Conservation (phyloP, 176 grass and related monocot species). For the Leersia perrieri region DNA sequence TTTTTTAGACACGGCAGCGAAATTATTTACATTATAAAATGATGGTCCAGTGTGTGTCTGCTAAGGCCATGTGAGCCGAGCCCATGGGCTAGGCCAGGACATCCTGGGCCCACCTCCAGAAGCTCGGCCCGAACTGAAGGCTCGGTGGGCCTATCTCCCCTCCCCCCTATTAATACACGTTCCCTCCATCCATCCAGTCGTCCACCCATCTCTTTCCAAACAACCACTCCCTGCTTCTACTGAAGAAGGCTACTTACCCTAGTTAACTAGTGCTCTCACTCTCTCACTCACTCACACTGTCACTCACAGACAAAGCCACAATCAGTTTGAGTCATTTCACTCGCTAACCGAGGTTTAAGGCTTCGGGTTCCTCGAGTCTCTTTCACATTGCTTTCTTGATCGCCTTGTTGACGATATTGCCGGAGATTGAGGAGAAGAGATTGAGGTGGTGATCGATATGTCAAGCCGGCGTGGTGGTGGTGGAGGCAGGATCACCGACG, state of each 20-base stretch:
- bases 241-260: neutral
- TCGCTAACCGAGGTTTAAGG: neutral
- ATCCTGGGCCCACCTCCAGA: neutral
- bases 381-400: neutral
- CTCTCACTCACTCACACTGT: neutral
- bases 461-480: conserved; percentile 54
- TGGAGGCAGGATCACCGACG: conserved; percentile 63
- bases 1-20: neutral
- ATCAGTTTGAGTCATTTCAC: neutral
- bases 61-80: neutral
- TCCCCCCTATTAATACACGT: conserved; percentile 32
- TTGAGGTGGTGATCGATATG: too few species aligned
- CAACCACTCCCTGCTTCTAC: conserved; percentile 1
- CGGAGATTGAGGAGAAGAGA: too few species aligned
- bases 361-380: neutral
- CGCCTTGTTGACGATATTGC: neutral
- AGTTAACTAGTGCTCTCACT: neutral
- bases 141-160: neutral
- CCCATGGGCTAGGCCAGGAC: conserved; percentile 24
- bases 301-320: neutral
- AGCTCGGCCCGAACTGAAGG: neutral
- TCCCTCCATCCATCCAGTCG: neutral
- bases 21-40: neutral
- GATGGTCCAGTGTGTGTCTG: neutral
- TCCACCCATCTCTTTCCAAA: conserved; percentile 26